Evolutionary conservation across 1,284 basidiomycete species (phyloP).

Genomic region (Malassezia nana): DNA sequence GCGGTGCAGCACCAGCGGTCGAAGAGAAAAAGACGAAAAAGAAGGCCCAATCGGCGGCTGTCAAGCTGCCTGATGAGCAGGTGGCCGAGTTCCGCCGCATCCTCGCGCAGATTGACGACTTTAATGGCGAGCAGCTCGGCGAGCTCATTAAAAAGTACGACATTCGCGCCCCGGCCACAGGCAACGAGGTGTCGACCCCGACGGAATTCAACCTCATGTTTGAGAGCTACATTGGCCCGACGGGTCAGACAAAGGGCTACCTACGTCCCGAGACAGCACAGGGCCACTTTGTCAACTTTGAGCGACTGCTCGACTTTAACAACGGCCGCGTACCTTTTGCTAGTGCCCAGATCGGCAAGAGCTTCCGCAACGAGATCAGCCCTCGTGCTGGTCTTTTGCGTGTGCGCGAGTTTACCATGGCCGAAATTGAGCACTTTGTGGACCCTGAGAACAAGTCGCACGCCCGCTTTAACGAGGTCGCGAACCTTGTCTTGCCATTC

Average conservation of each 20-base stretch:
- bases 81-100: constrained; percentile 70
- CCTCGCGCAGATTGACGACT: constrained; percentile 92
- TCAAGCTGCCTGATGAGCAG: constrained; percentile 66
- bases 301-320: constrained; percentile 92
- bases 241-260: constrained; percentile 90
- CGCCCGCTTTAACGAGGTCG: constrained; percentile 69
- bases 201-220: constrained; percentile 99
- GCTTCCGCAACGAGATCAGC: constrained; percentile 97
- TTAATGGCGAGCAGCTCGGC: constrained; percentile 76
- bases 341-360: constrained; percentile 88
- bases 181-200: constrained; percentile 82
- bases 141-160: constrained; percentile 72
- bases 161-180: constrained; percentile 82
- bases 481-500: constrained; percentile 64
- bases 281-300: constrained; percentile 98
- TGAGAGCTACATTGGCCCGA: constrained; percentile 89
- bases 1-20: constrained; percentile 28
- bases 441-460: constrained; percentile 89
- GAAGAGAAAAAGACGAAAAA: constrained; percentile 61
- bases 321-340: constrained; percentile 93
- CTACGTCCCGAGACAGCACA: constrained; percentile 97
- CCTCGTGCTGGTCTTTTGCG: constrained; percentile 89
- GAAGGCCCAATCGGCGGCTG: constrained; percentile 63
- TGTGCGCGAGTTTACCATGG: constrained; percentile 98
- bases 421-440: constrained; percentile 97